Conservation (phyloP, 805 yeast genomes). For the Hanseniaspora singularis region DNA sequence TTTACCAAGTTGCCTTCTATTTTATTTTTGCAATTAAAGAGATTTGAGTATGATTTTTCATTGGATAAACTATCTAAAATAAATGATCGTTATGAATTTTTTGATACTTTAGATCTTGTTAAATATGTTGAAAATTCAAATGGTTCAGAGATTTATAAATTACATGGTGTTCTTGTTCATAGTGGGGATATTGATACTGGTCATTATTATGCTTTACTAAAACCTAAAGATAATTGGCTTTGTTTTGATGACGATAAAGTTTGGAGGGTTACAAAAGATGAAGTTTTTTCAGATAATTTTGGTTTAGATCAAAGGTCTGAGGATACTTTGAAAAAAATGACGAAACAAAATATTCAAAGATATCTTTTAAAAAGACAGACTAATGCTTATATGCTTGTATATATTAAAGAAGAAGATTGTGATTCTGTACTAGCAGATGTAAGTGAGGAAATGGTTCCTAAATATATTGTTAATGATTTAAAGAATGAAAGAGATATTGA, state of each 20-base stretch:
- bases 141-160: conserved; percentile 63
- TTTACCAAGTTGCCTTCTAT: conserved; percentile 87
- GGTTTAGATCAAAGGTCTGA: conserved; percentile 59
- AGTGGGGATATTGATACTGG: conserved; percentile 94
- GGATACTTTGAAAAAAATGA: conserved; percentile 38
- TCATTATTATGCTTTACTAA: conserved; percentile 89
- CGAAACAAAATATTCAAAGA: conserved; percentile 50
- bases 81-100: conserved; percentile 85
- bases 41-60: conserved; percentile 89
- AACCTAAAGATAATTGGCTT: conserved; percentile 73
- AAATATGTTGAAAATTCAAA: conserved; percentile 51
- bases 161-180: conserved; percentile 92
- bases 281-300: conserved; percentile 84
- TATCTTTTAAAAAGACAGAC: conserved; percentile 69
- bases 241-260: conserved; percentile 94
- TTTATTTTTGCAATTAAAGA: conserved; percentile 78
- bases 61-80: conserved; percentile 80
- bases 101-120: conserved; percentile 64
- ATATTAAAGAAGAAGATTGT: conserved; percentile 54
- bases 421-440: conserved; percentile 49
- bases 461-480: conserved; percentile 54
- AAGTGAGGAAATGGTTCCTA: conserved; percentile 47
- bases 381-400: conserved; percentile 94
- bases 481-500: conserved; percentile 49
- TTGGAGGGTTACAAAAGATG: conserved; percentile 68